These are phyloP conservation scores for Datura wrightii DNA, from an alignment of 257 asterid genomes.

Conservation along the genomic window DNA sequence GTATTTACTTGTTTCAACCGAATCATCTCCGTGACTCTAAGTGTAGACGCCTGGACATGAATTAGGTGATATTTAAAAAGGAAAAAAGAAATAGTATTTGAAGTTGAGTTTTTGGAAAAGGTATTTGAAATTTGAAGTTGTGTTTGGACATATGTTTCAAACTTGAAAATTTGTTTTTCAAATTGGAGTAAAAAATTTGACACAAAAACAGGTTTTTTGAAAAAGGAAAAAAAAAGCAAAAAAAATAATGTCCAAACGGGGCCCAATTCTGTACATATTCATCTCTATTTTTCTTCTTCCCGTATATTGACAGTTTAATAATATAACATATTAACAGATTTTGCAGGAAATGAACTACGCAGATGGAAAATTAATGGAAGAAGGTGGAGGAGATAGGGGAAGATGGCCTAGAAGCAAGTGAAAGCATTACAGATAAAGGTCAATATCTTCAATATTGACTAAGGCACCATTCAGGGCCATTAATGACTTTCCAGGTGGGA, in stretches of 20 bases:
- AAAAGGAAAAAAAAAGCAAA: neutral
- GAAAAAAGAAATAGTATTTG: neutral
- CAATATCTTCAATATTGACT: constrained; percentile 88
- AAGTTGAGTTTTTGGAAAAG: neutral
- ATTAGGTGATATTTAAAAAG: neutral
- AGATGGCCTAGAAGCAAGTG: constrained; percentile 35
- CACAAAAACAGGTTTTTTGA: neutral
- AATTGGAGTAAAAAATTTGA: neutral
- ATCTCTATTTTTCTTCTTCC: neutral
- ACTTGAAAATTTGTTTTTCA: neutral
- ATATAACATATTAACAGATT: neutral
- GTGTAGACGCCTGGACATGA: neutral
- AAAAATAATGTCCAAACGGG: neutral
- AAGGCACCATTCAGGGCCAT: constrained; percentile 99
- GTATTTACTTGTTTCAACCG: neutral
- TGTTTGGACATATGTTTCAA: constrained; percentile 10
- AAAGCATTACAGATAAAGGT: constrained; percentile 85
- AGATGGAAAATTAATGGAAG: neutral
- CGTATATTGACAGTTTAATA: neutral
- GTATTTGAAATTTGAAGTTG: neutral
- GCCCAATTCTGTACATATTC: neutral
- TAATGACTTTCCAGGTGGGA: constrained; percentile 97
- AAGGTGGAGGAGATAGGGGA: constrained; percentile 19
- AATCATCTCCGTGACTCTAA: neutral
- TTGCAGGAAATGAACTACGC: neutral